These are phyloP conservation scores for Trichoderma sp. DNA, from an alignment of 2,329 filamentous ascomycete genomes.

Conservation along the genomic window DNA sequence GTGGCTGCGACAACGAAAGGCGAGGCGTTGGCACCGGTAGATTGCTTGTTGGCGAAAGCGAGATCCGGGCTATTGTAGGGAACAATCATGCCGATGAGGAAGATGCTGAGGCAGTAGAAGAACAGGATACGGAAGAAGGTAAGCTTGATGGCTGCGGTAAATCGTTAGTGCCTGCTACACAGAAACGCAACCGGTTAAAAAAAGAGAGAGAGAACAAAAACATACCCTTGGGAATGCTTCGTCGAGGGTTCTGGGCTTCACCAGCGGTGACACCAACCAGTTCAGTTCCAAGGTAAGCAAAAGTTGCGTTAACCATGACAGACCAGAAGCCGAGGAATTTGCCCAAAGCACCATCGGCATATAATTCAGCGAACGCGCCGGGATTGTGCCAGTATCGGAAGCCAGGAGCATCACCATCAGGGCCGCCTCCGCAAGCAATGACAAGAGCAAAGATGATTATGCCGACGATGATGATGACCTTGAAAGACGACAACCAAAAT, in stretches of 20 bases:
- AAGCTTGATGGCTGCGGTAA: slow-evolving; percentile 66
- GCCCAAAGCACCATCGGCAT: slow-evolving; percentile 42
- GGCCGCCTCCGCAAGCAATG: slow-evolving; percentile 67
- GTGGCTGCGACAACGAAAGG: slow-evolving; percentile 77
- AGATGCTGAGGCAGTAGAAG: slow-evolving; percentile 76
- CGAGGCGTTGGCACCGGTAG: slow-evolving; percentile 52
- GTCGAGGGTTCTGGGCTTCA: slow-evolving; percentile 78
- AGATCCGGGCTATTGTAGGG: slow-evolving; percentile 69
- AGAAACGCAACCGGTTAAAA: neutral
- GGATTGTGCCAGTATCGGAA: slow-evolving; percentile 70
- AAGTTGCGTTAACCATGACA: slow-evolving; percentile 75
- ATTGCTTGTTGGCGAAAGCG: slow-evolving; percentile 56
- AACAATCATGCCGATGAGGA: slow-evolving; percentile 76
- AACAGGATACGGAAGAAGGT: slow-evolving; percentile 82
- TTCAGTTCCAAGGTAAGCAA: slow-evolving; percentile 78
- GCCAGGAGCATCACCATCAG: slow-evolving; percentile 63
- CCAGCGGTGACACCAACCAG: slow-evolving; percentile 78
- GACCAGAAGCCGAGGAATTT: slow-evolving; percentile 69
- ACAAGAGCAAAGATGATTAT: slow-evolving; percentile 68
- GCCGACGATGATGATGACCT: slow-evolving; percentile 68
- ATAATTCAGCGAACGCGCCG: slow-evolving; percentile 49
- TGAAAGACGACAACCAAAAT: slow-evolving; percentile 67
- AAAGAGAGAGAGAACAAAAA: neutral
- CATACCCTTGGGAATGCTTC: slow-evolving; percentile 65
- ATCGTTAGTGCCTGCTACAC: neutral